A percentile compares a stretch with the other conserved stretches of the same genome.
Evolutionary conservation across 345 rosid genomes (phyloP).

Genomic region (Hirschfeldia incana): DNA sequence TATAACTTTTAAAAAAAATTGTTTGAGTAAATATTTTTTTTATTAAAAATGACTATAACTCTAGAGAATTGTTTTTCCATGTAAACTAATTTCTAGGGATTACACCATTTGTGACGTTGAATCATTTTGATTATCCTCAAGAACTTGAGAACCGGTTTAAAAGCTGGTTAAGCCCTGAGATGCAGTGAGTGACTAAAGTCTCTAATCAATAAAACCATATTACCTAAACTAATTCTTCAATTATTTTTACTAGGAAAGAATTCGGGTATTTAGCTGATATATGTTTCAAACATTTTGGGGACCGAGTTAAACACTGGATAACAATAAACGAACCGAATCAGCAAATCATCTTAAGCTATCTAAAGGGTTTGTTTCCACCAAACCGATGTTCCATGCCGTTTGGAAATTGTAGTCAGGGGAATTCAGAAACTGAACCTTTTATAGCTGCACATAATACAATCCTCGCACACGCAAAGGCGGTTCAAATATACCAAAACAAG

Average conservation of each 20-base stretch:
- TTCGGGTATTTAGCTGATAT: constrained; percentile 52
- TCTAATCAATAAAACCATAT: background rate
- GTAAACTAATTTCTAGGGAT: constrained; percentile 52
- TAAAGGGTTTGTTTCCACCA: constrained; percentile 46
- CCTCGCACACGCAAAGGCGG: constrained; percentile 62
- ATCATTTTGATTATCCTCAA: constrained; percentile 76
- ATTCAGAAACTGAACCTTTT: constrained; percentile 56
- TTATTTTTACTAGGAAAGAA: constrained; percentile 47
- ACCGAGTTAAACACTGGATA: constrained; percentile 62
- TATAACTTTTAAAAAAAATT: background rate
- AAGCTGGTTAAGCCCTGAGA: constrained; percentile 68
- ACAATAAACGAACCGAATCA: constrained; percentile 64
- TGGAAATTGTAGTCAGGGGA: constrained; percentile 55
- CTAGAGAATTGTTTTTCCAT: background rate
- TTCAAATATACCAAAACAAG: constrained; percentile 49
- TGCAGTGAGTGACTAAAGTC: constrained; percentile 45
- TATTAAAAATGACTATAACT: background rate
- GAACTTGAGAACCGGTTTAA: constrained; percentile 70
- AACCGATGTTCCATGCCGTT: constrained; percentile 49
- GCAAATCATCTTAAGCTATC: constrained; percentile 36
- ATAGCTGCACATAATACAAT: constrained; percentile 57
- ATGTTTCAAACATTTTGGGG: constrained; percentile 63
- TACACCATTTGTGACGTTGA: constrained; percentile 72
- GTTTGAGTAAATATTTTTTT: background rate
- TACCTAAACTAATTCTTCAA: background rate